A percentile compares a stretch with the other conserved stretches of the same genome.
Conservation (phyloP, 306 rosid genomes). For the Dryas alaskensis region DNA sequence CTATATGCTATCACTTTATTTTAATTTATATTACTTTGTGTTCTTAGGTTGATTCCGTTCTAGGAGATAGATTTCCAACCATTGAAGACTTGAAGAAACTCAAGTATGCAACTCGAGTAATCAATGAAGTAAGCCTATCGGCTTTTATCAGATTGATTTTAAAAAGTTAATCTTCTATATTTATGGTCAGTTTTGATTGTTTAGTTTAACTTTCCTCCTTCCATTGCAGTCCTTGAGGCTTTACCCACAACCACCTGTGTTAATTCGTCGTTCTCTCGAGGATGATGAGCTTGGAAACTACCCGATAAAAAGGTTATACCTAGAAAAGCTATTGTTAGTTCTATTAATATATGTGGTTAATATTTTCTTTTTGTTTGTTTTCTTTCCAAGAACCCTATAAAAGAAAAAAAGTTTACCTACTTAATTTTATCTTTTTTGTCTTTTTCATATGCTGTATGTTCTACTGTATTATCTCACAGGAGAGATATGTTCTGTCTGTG, state of each 20-base stretch:
- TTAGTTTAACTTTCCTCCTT: constrained; percentile 22
- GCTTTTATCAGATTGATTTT: background rate
- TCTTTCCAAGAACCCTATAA: background rate
- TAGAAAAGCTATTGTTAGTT: background rate
- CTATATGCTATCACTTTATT: constrained; percentile 18
- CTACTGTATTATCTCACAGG: background rate
- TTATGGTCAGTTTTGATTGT: constrained; percentile 6
- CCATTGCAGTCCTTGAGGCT: constrained; percentile 80
- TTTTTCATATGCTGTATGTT: background rate
- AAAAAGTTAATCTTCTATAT: background rate
- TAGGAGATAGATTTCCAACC: constrained; percentile 85
- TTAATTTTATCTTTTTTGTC: background rate
- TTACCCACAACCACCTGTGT: constrained; percentile 97
- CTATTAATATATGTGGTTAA: constrained; percentile 18
- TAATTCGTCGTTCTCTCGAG: constrained; percentile 85
- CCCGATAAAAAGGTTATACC: constrained; percentile 71
- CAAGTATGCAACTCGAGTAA: constrained; percentile 89
- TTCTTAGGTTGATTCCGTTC: constrained; percentile 69
- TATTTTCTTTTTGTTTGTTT: constrained; percentile 4
- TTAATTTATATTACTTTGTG: constrained; percentile 7
- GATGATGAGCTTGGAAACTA: constrained; percentile 72
- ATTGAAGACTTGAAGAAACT: constrained; percentile 94
- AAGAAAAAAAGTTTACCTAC: background rate
- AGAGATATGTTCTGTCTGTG: no score
- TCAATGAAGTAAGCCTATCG: constrained; percentile 74